These are phyloP conservation scores for Bipolaris victoriae DNA, from an alignment of 2,329 filamentous ascomycete species.

Conservation along the genomic window DNA sequence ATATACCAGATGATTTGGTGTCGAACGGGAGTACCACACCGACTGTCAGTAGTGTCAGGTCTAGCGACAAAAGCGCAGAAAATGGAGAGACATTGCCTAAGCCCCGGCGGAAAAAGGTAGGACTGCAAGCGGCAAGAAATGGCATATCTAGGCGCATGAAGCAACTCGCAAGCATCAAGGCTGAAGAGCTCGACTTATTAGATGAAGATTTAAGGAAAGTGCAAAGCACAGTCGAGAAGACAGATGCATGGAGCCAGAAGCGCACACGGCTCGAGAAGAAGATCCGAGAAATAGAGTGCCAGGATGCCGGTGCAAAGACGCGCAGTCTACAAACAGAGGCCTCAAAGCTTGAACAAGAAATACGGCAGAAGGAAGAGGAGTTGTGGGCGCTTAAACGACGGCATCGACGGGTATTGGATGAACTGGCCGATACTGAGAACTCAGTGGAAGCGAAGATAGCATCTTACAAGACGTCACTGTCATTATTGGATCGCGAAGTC, in stretches of 20 bases:
- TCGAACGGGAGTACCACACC: constrained; percentile 60
- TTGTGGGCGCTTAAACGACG: constrained; percentile 66
- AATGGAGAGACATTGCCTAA: constrained; percentile 22
- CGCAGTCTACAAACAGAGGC: constrained; percentile 59
- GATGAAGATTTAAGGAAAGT: constrained; percentile 63
- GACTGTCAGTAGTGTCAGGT: constrained; percentile 50
- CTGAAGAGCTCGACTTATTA: constrained; percentile 69
- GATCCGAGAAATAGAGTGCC: constrained; percentile 61
- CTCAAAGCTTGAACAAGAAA: constrained; percentile 64
- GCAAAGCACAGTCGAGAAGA: constrained; percentile 63
- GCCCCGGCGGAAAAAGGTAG: constrained; percentile 59
- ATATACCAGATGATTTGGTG: constrained; percentile 48
- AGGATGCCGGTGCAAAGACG: constrained; percentile 64
- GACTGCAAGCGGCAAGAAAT: constrained; percentile 67
- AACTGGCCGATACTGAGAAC: constrained; percentile 68
- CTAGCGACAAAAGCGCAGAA: constrained; percentile 35
- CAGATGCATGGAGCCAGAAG: constrained; percentile 65
- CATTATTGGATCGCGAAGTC: constrained; percentile 69
- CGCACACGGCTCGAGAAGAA: constrained; percentile 61
- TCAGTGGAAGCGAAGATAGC: constrained; percentile 73
- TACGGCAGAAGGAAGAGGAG: constrained; percentile 68
- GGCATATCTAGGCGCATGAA: constrained; percentile 69
- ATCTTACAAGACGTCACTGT: constrained; percentile 71
- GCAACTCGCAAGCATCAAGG: constrained; percentile 69
- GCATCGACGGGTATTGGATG: constrained; percentile 64